phyloP scores from a whole-genome alignment of 1,284 basidiomycete species.

The Sporisorium reilianum region DNA sequence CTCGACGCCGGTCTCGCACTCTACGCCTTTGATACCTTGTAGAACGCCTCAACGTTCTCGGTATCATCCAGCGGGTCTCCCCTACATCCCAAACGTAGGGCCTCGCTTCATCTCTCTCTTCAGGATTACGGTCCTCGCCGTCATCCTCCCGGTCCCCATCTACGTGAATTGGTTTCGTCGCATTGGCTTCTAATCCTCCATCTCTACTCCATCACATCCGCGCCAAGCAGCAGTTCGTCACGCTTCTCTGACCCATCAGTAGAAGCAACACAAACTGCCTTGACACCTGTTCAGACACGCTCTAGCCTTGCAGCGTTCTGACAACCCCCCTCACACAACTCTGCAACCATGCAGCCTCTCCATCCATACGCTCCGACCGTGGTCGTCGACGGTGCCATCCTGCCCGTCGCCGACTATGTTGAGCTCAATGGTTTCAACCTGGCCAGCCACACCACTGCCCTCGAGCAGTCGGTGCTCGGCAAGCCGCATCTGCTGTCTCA shows the following conservation, averaged over 20 bases:
- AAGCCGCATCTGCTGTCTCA: conserved; percentile 33
- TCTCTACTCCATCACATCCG: conserved; percentile 7
- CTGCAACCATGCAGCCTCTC: conserved; percentile 31
- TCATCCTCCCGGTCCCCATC: conserved; percentile 45
- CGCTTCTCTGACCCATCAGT: conserved; percentile 15
- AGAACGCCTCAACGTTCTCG: conserved; percentile 29
- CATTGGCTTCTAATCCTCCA: conserved; percentile 37
- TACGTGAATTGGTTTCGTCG: conserved; percentile 58
- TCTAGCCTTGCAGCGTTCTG: conserved; percentile 25
- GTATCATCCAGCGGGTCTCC: conserved; percentile 20
- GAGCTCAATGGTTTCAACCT: conserved; percentile 51
- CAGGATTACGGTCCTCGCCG: conserved; percentile 39
- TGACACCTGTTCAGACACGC: conserved; percentile 15
- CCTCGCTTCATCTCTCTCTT: conserved; percentile 12
- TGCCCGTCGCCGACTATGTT: conserved; percentile 29
- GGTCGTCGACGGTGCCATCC: conserved; percentile 23
- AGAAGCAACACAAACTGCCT: conserved; percentile 22
- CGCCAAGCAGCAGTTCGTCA: conserved; percentile 4
- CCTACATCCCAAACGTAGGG: conserved; percentile 23
- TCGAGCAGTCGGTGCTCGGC: conserved; percentile 51
- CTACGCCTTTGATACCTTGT: conserved; percentile 10
- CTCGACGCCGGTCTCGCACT: conserved; percentile 14
- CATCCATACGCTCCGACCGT: conserved; percentile 19
- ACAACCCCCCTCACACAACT: not conserved
- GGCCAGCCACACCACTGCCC: conserved; percentile 45